A percentile compares a stretch with the other conserved stretches of the same genome.
Conservation (phyloP, 345 rosid species). For the Durio zibethinus region DNA sequence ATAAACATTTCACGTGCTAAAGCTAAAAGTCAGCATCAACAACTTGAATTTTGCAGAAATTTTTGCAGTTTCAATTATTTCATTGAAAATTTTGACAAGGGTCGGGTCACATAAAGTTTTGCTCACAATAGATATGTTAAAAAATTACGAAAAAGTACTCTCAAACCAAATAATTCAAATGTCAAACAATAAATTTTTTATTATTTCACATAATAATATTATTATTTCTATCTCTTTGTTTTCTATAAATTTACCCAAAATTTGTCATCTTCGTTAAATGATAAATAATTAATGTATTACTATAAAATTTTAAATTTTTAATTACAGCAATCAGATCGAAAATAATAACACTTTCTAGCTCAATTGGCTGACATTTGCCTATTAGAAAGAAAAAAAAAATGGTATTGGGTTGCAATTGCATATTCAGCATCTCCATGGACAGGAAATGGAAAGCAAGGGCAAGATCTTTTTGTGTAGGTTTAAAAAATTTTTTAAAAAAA, state of each 20-base stretch:
- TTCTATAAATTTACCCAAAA: too few relatives aligned
- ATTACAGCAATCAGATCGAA: too few relatives aligned
- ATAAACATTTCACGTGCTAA: neutral
- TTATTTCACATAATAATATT: too few relatives aligned
- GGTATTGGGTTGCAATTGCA: neutral
- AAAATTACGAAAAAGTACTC: neutral
- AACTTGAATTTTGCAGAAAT: neutral
- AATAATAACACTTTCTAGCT: neutral
- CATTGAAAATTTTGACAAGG: neutral
- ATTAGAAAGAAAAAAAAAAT: neutral
- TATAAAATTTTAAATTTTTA: too few relatives aligned
- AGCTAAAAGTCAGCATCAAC: conserved; percentile 11
- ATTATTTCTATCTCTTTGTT: too few relatives aligned
- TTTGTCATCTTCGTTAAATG: too few relatives aligned
- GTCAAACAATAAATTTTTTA: too few relatives aligned
- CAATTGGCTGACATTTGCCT: neutral
- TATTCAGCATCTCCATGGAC: neutral
- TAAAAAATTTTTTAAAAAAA: too few relatives aligned
- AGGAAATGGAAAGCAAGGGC: neutral
- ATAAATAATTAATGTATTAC: too few relatives aligned
- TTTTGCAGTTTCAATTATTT: neutral
- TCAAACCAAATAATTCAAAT: too few relatives aligned
- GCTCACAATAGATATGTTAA: neutral
- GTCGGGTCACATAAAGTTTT: neutral
- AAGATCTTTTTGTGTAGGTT: too few relatives aligned